Base-by-base conservation (phyloP, 225 moss, liverwort and hornwort species). In the Lunularia cruciata region DNA sequence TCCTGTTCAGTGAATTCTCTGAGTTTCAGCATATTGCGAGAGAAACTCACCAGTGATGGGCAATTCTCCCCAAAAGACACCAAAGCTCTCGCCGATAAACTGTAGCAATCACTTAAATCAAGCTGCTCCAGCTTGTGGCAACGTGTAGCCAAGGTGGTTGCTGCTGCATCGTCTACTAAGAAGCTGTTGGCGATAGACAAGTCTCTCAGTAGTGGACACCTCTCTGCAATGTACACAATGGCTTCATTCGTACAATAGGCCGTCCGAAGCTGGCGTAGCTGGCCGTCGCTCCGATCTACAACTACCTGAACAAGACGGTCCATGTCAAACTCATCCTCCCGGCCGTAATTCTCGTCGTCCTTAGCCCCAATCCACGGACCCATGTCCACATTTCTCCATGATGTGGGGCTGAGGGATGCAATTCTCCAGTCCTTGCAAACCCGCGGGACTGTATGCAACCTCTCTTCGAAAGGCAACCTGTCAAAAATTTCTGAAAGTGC, bases 361-460 rank as follows among this genome's bases (percentile, higher is more conserved):
- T 57, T 57, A 23, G 28, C 8, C 43, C 15, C 35, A n/a, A 70
- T 43, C 70, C 70, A 70, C 2, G 70, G 57, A 0, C 25, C 42
- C 70, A 70, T 70, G 16, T 70, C 57, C 23, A 70, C 70, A 15
- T 25, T 59, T 31, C 58, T 57, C 70, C 70, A 70, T 1, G 37
- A 36, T 1, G 42, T 14, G 19, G 70, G 45, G 28, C 19, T 42
- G 18, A 8, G 27, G 28, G 40, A 35, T 1, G 57, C 70, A 0
- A 0, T 45, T 70, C 58, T 40, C 70, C 70, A 70, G 6, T 42
- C 70, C 70, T 70, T 70, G 40, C 70, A 70, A 16, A 70, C 70
- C 38, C 58, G 45, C 1, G 70, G 70, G 0, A 70, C 28, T 2
- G 34, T 23, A 3, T n/a, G 20, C 28, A 58, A 4, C 33, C 70